phyloP scores from a whole-genome alignment of 1,284 basidiomycete genomes.

The Fomitopsis palustris region DNA sequence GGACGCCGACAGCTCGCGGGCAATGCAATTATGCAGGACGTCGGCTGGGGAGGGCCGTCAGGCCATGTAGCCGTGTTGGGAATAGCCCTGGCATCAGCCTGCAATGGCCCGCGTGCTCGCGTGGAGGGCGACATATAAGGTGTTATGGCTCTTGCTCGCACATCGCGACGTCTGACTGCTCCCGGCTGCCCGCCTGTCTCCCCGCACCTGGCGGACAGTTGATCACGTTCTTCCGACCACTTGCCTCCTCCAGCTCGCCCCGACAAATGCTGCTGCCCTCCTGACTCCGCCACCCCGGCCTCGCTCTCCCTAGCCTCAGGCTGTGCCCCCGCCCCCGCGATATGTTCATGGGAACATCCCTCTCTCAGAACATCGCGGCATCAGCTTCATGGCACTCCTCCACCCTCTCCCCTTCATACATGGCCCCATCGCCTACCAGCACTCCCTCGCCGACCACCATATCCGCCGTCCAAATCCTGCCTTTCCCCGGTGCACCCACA shows the following conservation, averaged over 20 bases:
- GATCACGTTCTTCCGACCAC: constrained; percentile 9
- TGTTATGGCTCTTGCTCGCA: constrained; percentile 3
- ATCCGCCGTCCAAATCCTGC: neutral
- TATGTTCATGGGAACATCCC: constrained; percentile 4
- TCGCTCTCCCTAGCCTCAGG: neutral
- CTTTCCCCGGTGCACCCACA: constrained; percentile 10
- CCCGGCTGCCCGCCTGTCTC: neutral
- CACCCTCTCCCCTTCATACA: neutral
- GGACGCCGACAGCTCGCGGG: neutral
- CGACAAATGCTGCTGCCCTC: constrained; percentile 5
- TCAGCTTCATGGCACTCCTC: neutral
- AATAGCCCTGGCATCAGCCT: neutral
- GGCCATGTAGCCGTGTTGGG: constrained; percentile 1
- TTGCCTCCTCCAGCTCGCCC: neutral
- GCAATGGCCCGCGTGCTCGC: constrained; percentile 4
- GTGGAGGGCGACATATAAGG: constrained; percentile 7
- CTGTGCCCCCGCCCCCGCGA: neutral
- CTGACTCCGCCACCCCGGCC: constrained; percentile 1
- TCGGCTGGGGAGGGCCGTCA: neutral
- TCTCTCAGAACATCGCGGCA: neutral
- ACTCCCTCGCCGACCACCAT: constrained; percentile 1
- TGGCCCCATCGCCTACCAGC: neutral
- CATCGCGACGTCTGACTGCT: constrained; percentile 1
- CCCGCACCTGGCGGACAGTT: constrained; percentile 2
- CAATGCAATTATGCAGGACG: neutral